Evolutionary conservation across 176 grass and related monocot species (phyloP), one percentile per base, ranked within the genome.

Genomic region (Rhipidocladum racemiflorum): DNA sequence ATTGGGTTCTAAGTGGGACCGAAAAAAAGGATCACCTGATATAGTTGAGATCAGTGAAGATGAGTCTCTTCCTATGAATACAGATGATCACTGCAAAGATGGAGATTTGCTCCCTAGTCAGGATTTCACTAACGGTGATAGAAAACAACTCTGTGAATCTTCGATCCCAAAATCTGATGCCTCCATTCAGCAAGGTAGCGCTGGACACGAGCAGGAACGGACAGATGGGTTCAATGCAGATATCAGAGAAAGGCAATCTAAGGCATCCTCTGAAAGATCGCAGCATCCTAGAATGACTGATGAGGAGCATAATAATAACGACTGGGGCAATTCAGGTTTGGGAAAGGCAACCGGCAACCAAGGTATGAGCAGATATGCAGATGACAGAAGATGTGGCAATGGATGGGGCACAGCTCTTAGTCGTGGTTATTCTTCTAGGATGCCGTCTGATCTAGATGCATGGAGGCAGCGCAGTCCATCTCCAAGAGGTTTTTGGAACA

Each of bases 1-100:
- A 77, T 77, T 74, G 55, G 38, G 64, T 59, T 94, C 87, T 50
- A 94, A 92, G 71, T 94, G 92, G 92, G 92, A 94, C 65, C 21
- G 71, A 15, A 74, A 32, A 60, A 70, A 78, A 80, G 78, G 62
- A 80, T 34, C 87, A 76, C 79, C 67, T 85, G 87, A 80, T 62
- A 34, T 72, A 62, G 87, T 79, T 72, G 85, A 77, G 61, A 89
- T 66, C 75, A 89, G 81, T 65, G 86, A 94, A 87, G 84, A 78
- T 39, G 81, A 84, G 27, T 88, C 83, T 82, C 75, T 61, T 66
- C 61, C 81, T 43, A 38, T 63, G 25, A 90, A 74, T 68, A 81
- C 36, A 24, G 57, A 57, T 68, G 74, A 70, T 76, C 30, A 76
- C 48, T 25, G 12, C 35, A 81, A 77, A 42, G 75, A 74, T 78